Percentiles rank a stretch among this genome's conserved stretches.
Conservation (phyloP, 345 rosid genomes). For the Isatis tinctoria region DNA sequence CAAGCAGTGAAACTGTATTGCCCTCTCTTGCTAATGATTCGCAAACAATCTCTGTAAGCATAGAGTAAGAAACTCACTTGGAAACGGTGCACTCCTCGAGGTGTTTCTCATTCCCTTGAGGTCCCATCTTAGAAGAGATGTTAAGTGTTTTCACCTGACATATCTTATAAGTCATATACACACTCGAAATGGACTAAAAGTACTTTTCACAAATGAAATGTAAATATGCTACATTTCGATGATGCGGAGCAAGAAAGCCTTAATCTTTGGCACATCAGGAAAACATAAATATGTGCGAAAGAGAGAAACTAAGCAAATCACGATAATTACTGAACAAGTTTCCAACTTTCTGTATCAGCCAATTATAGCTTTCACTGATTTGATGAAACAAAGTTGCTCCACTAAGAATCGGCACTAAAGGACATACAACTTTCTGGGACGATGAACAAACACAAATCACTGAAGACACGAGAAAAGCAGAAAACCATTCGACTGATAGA, state of each 20-base stretch:
- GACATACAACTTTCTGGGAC: not conserved
- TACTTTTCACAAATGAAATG: not conserved
- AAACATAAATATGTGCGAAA: not conserved
- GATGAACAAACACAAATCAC: not conserved
- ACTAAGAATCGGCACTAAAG: not conserved
- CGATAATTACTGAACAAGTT: not conserved
- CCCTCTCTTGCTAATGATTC: not conserved
- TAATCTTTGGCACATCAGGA: not conserved
- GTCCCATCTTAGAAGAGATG: constrained; percentile 36
- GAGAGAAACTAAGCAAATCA: not conserved
- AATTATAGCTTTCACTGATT: not conserved
- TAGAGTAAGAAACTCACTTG: constrained; percentile 44
- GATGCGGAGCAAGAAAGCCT: not conserved
- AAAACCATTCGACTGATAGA: not conserved
- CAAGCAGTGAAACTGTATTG: not conserved
- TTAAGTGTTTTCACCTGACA: not conserved
- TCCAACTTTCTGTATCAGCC: not conserved
- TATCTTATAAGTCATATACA: not conserved
- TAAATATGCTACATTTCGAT: not conserved
- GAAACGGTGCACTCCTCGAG: constrained; percentile 74
- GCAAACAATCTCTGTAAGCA: not conserved
- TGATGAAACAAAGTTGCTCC: no score
- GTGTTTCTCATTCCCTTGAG: constrained; percentile 54
- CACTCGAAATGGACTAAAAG: not conserved
- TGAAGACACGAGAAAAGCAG: not conserved